Evolutionary conservation across 2,329 filamentous ascomycete genomes (phyloP), one percentile per base, ranked within the genome.

Genomic region (Penicillium sp.): DNA sequence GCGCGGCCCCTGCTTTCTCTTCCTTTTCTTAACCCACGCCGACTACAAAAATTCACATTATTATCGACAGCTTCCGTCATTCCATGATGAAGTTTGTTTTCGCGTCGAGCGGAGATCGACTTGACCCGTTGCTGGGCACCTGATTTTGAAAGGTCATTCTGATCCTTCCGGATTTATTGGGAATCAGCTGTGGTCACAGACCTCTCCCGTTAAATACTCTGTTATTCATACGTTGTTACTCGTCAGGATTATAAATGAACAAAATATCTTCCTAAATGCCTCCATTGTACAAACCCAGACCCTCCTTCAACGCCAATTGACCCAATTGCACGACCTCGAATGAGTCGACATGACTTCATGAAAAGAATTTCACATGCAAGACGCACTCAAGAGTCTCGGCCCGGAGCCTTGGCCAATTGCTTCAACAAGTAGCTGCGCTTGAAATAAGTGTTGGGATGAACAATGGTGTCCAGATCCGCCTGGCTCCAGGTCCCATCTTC

Each of bases 381-480:
- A 29, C 13, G 39, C 21, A 42, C 42, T 54, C 39, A 69, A 37
- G 85, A 82, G 15, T 76, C 73, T 53, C 54, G 54, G 33, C 75
- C 75, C 18, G 75, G 71, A 23, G 68, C 60, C 55, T 80, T 84
- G 2, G 78, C 86, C 21, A 95, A 72, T 68, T 94, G 90, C 78
- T 91, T 96, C 55, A 99, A 76, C 62, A 95, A 66, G 71, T 91
- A 97, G 69, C 91, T 96, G 49, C 93, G 83, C 80, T 96, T 97
- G 74, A 97, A 99, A 74, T 97, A 99, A 59, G 93, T 92, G 70
- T 99, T 99, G 9, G 94, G 94, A 74, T 99, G 94, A 18, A 96
- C 87, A 68, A 99, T 96, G 0, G 93, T 97, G 74, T 97, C 93
- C 34, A 96, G 79, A 69, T 96, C 90, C 13, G 85, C 84, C 6